Evolutionary conservation across 352 stramenopile genomes (phyloP), one percentile per base, ranked within the genome.

Genomic region (Pythium oligandrum): DNA sequence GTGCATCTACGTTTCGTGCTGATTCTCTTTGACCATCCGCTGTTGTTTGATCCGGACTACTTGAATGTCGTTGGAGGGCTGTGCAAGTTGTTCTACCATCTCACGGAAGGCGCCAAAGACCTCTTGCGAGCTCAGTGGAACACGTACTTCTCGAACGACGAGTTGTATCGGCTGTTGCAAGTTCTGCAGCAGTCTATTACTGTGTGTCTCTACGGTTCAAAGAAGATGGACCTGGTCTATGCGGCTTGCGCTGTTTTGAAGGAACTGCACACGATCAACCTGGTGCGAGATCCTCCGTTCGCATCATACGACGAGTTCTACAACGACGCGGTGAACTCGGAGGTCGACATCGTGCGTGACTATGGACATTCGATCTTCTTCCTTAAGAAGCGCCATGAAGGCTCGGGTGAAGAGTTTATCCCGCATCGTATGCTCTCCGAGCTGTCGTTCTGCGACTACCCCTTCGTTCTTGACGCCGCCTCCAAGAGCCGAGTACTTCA

Each of bases 371-470:
- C 78, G 6, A 66, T 87, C 26, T 86, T 84, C 57, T 86, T 87
- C 46, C 62, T 78, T 47, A 87, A 88, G 54, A 91, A 87, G 45
- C 66, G 71, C 3, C 66, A 62, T 17, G 60, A 68, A 62, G 36
- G 40, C 12, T 33, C 51, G 49, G 53, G 57, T 33, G 49, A 59
- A 3, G 50, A 55, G 5, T 17, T 48, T 7, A 68, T 78, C 51
- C 71, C 74, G 35, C 66, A 71, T 34, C 76, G 77, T 4, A 78
- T 83, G 67, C 68, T 90, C 17, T 89, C 77, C 2, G 78, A 92
- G 44, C 73, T 92, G 63, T 89, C 76, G 2, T 90, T 92, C 58
- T 92, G 78, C 32, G 82, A 92, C 47, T 92, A 86, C 45, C 75
- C 78, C 2, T 92, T 92, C 47, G 75, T 92, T 7, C 50, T 92